Evolutionary conservation across 495 filamentous ascomycete species (phyloP), one percentile per base, ranked within the genome.

Genomic region (Podospora conica): DNA sequence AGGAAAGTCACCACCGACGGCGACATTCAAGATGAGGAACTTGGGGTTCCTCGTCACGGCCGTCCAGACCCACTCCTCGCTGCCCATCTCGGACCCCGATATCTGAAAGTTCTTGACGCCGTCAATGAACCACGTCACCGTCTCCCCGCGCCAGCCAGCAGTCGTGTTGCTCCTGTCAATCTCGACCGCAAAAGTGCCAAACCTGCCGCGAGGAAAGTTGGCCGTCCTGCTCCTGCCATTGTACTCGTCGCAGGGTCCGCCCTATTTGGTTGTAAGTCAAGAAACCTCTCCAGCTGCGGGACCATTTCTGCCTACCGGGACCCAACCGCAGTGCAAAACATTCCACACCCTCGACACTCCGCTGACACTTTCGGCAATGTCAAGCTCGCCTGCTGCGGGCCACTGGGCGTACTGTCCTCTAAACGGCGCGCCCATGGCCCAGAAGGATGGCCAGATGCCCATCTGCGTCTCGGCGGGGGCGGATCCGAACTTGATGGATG

Each of bases 361-460:
- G 72, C 80, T 78, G 61, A 83, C 71, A 40, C 70, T 76, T 72
- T 83, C 80, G 28, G 80, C 71, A 28, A 79, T 74, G 71, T 83
- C 81, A 65, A 82, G 69, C 71, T 83, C 81, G 60, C 79, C 79
- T 63, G 75, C 76, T 20, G 59, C 67, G 4, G 81, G 81, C 81
- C 81, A 83, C 15, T 58, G 53, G 5, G 70, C 66, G 60, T 67
- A 68, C 6, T 78, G 76, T 22, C 73, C 69, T 5, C 77, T 74
- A 58, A 78, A 69, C 5, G 65, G 64, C 33, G 74, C 63, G 0
- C 81, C 80, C 48, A 83, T 71, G 24, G 77, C 63, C 81, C 79
- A 83, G 72, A 82, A 83, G 0, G 80, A 78, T 1, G 81, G 81
- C 81, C 81, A 83, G 70, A 83, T 79, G 10, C 81, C 81, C 70